Conservation (phyloP, 768 basidiomycete species). For the Auricularia heimuer region DNA sequence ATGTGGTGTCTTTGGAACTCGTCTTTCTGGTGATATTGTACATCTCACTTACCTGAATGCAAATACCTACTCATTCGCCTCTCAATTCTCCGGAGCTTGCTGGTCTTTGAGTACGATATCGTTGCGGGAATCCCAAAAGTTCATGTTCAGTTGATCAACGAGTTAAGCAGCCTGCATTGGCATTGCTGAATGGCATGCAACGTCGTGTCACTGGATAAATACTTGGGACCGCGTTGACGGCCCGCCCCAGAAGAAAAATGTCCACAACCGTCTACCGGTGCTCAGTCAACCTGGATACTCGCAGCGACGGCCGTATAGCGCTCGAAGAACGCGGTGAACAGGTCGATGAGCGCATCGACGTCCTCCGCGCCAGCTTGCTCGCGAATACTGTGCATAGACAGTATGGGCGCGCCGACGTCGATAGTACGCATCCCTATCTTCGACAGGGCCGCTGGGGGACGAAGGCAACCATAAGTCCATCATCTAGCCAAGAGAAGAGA, state of each 20-base stretch:
- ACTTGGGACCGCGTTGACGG: too few species aligned
- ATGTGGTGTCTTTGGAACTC: not conserved
- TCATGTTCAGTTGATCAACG: too few species aligned
- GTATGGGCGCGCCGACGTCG: conserved; percentile 85
- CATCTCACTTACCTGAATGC: not conserved
- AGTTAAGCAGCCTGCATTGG: too few species aligned
- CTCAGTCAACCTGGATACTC: conserved; percentile 45
- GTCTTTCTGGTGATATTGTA: not conserved
- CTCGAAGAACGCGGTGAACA: conserved; percentile 80
- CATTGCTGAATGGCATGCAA: too few species aligned
- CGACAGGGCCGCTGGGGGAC: conserved; percentile 52
- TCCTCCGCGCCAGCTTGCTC: conserved; percentile 80
- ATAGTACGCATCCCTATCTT: conserved; percentile 81
- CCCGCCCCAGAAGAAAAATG: too few species aligned
- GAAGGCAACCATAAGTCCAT: not conserved
- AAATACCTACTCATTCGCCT: too few species aligned
- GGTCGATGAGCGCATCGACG: conserved; percentile 64
- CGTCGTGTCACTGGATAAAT: too few species aligned
- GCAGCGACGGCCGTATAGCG: conserved; percentile 61
- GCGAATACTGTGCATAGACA: conserved; percentile 92
- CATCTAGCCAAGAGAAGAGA: too few species aligned
- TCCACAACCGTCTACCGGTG: too few species aligned
- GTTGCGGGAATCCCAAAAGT: too few species aligned
- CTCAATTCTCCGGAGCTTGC: too few species aligned
- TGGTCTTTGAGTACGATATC: too few species aligned